Percentiles rank a stretch among this genome's conserved stretches.
Conservation (phyloP, 2,329 filamentous ascomycete species). For the Cercospora sp. region DNA sequence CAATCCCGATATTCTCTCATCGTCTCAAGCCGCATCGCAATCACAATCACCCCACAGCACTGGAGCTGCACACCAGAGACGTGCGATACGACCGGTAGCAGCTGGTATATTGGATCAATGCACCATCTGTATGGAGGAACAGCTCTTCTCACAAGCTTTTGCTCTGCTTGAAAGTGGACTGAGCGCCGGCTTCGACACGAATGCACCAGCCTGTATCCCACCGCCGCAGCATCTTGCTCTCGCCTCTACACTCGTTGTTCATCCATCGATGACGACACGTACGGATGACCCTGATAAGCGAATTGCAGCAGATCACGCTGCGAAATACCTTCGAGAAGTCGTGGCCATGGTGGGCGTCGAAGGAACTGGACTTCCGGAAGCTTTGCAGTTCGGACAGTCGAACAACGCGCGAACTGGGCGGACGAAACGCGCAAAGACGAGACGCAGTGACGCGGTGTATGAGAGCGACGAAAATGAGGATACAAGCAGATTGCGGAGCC, state of each 20-base stretch:
- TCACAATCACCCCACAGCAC: constrained; percentile 3
- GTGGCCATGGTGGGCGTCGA: constrained; percentile 66
- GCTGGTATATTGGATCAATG: constrained; percentile 17
- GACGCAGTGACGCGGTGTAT: constrained; percentile 9
- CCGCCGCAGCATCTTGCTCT: constrained; percentile 72
- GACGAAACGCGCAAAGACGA: constrained; percentile 23
- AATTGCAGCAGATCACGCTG: constrained; percentile 64
- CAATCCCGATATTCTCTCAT: constrained; percentile 13
- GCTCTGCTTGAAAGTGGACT: constrained; percentile 65
- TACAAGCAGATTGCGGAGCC: constrained; percentile 57
- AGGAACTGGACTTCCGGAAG: constrained; percentile 67
- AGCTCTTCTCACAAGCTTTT: constrained; percentile 52
- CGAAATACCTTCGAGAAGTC: constrained; percentile 69
- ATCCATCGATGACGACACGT: constrained; percentile 76
- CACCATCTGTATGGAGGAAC: constrained; percentile 64
- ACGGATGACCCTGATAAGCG: constrained; percentile 61
- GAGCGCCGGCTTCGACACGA: constrained; percentile 51
- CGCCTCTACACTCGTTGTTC: constrained; percentile 76
- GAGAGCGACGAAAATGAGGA: constrained; percentile 36
- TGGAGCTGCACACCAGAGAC: constrained; percentile 9
- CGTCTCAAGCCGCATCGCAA: constrained; percentile 2
- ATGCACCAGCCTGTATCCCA: constrained; percentile 61
- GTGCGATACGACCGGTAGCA: constrained; percentile 9
- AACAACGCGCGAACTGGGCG: constrained; percentile 11
- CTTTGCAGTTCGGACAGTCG: constrained; percentile 64